Evolutionary conservation across 257 asterid species (phyloP).

Genomic region (Plantago ovata): DNA sequence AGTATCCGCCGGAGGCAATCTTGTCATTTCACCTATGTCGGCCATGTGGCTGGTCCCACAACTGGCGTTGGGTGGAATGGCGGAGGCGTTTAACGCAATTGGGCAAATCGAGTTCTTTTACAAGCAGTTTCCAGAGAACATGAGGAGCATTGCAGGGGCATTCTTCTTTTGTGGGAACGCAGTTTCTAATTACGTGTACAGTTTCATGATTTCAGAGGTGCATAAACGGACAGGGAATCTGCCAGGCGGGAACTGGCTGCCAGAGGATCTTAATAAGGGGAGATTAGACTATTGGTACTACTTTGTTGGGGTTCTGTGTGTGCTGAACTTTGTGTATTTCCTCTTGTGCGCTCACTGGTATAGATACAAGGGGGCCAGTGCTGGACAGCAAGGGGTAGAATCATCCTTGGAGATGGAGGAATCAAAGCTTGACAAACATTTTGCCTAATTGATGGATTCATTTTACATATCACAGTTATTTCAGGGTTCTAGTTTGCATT

Average conservation of each 20-base stretch:
- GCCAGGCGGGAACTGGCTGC: slow-evolving; percentile 57
- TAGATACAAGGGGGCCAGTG: slow-evolving; percentile 48
- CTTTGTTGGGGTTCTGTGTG: slow-evolving; percentile 40
- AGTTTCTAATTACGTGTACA: slow-evolving; percentile 40
- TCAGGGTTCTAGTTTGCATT: no score
- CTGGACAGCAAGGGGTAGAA: no score
- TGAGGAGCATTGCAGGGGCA: slow-evolving; percentile 77
- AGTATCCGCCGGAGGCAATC: slow-evolving; percentile 20
- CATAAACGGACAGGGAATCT: slow-evolving; percentile 39
- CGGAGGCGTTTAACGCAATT: slow-evolving; percentile 59
- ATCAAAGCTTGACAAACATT: no score
- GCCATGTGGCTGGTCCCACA: slow-evolving; percentile 72
- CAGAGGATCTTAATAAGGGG: slow-evolving; percentile 76
- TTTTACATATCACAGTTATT: no score
- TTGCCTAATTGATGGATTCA: no score
- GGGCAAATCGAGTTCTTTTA: slow-evolving; percentile 70
- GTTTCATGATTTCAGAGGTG: slow-evolving; percentile 41
- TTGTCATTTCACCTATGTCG: slow-evolving; percentile 46
- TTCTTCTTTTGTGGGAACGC: slow-evolving; percentile 53
- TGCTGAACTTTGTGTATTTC: slow-evolving; percentile 45
- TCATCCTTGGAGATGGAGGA: no score
- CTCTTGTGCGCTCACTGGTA: slow-evolving; percentile 61
- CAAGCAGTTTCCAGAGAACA: slow-evolving; percentile 81
- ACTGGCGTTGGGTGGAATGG: slow-evolving; percentile 52
- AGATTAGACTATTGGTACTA: slow-evolving; percentile 64